Evolutionary conservation across 139 green algal species (phyloP), one percentile per base, ranked within the genome.

Genomic region (Tetradesmus obliquus): DNA sequence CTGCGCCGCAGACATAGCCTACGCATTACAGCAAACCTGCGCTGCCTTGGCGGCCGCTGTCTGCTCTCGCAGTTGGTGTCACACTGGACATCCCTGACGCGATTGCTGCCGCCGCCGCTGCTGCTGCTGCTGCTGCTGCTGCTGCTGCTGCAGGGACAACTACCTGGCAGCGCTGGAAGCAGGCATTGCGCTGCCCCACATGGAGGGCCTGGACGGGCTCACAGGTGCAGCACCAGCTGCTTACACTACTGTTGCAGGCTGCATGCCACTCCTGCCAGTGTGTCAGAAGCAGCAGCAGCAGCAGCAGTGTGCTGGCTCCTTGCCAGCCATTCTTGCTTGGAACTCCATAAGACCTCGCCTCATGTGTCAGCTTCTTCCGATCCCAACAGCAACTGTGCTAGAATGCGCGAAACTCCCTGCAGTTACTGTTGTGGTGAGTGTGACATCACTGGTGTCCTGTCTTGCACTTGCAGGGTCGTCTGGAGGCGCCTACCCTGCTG

Each of bases 161-260:
- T 96, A 95, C 90, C 72, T 93, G 45, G 72, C 90, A 6, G 88
- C 92, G 15, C 71, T 94, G 3, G 90, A 94, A 20, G 80, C 83
- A 8, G 92, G 91, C 45, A 93, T 96, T n/a, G 5, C 79, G 2
- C 74, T 93, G 53, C 94, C 95, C 0, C 51, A 57, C 17, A 79
- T 95, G 91, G 80, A 89, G 60, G 95, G 93, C 2, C 92, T 92
- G 66, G 88, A 91, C 19, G 5, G 17, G 1, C 24, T 80, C 66
- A 76, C 66, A 76, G 66, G 66, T 76, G 66, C 4, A 54, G 7
- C 7, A 17, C 13, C 74, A 82, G 74, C n/a, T 20, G 74, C 22
- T 20, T 55, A 3, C 24, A 55, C 19, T 5, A 55, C 24, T 58
- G 2, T 10, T 32, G 45, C 8, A 15, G 4, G 8, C 12, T 32